Evolutionary conservation across 345 rosid genomes (phyloP), one percentile per base, ranked within the genome.

Genomic region (Arabidopsis suecica): DNA sequence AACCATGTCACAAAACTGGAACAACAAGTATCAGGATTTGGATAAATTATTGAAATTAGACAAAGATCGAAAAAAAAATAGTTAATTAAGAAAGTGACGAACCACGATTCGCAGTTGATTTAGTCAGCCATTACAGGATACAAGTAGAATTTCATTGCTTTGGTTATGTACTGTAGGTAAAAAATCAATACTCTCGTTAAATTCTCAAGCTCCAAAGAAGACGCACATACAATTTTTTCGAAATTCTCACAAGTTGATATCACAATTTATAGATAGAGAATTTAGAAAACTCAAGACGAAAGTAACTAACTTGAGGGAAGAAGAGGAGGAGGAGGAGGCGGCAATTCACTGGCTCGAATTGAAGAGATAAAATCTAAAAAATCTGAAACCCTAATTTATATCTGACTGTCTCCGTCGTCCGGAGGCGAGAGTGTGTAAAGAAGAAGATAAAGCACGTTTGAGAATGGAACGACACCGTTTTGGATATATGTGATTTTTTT

Each of bases 91-190:
- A 55, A 72, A 81, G 69, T 25, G 65, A 76, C 89, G 68, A 64
- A 94, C 97, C 78, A 87, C 90, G 41, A 88, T 85, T 76, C 92
- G 86, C 90, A 88, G 88, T 83, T 94, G 91, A 83, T 89, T 90
- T 84, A 94, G 76, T 53, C 92, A 91, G 55, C 92, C 98, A 74
- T 91, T 84, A 84, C 91, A 93, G 20, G 93, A 89, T 68, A 91
- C 86, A 66, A 66, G 76, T 54, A 84, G 88, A 81, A 83, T 83
- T 53, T 88, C 93, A 40, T 86, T 87, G 80, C 88, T 84, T 50
- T 74, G 80, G 4, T 5, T 83, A 48, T 87, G 70, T 78, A 88
- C 94, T 89, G 87, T 10, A 68, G 18, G 18, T 16, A 38, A 16
- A 53, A 56, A 59, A 33, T 18, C 12, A 65, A 49, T 23, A 57